These are phyloP conservation scores for Aspergillus sp. DNA, from an alignment of 2,329 filamentous ascomycete genomes.

Conservation along the genomic window DNA sequence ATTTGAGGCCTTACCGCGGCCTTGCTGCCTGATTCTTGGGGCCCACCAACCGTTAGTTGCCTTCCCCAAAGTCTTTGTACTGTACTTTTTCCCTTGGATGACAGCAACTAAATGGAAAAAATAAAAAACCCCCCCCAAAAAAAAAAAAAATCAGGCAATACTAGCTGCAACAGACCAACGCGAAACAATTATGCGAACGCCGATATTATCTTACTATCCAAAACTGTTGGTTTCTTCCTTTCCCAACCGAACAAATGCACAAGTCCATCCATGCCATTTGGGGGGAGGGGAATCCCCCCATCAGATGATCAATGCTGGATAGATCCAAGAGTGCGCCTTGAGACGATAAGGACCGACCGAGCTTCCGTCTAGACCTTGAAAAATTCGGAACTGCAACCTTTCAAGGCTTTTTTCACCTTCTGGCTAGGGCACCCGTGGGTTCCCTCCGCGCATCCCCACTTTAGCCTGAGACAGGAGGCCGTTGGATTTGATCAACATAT, in stretches of 20 bases:
- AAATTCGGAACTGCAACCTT: not conserved
- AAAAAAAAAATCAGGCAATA: not conserved
- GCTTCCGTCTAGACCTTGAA: not conserved
- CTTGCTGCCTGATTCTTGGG: slow-evolving; percentile 2
- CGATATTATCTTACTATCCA: not conserved
- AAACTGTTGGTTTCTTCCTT: not conserved
- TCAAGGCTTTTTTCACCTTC: not conserved
- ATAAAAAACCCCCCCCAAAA: no score
- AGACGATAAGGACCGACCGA: not conserved
- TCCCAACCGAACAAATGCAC: not conserved
- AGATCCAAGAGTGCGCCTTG: not conserved
- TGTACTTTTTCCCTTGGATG: no score
- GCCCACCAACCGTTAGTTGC: not conserved
- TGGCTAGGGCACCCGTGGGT: not conserved
- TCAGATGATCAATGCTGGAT: not conserved
- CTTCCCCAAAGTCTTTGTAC: not conserved
- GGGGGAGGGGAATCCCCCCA: not conserved
- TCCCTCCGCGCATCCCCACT: slow-evolving; percentile 4
- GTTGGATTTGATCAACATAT: not conserved
- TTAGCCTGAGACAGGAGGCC: slow-evolving; percentile 4
- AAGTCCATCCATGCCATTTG: not conserved
- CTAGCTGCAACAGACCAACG: not conserved
- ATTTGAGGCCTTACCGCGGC: slow-evolving; percentile 1
- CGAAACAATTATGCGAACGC: not conserved
- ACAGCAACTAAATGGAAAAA: not conserved